Evolutionary conservation across 768 basidiomycete species (phyloP), one percentile per base, ranked within the genome.

Genomic region (Candolleomyces aberdarensis): DNA sequence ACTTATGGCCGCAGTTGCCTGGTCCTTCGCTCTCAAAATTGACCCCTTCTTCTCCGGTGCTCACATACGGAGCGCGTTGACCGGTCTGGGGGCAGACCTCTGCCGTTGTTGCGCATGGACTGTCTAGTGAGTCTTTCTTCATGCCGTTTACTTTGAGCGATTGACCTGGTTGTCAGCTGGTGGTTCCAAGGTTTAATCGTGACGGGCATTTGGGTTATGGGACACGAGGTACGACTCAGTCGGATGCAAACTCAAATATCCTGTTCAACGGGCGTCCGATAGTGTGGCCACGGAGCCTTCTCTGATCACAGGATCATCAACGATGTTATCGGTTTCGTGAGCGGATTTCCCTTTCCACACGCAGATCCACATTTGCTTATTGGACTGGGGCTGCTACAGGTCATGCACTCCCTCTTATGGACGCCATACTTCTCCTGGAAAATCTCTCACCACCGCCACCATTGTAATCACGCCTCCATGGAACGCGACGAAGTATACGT

Each of bases 161-260:
- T 43, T 39, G 43, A 57, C 19, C 39, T 43, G 53, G 32, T 55
- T 54, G 57, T 26, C 58, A 83, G 82, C 65, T 85, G 83, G 82
- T 85, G 83, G 84, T 83, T 84, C 67, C 84, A 85, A 68, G 83
- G 83, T 15, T 75, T 84, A n/a, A 78, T 82, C 32, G 80, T 84
- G 60, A 83, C 83, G 4, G 84, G 83, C 7, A 75, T 84, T 43
- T 85, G 83, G 83, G 82, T 84, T 32, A 83, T 85, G 48, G 84
- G 84, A 19, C 84, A 85, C 61, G 84, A 85, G 70, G 82, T 81
- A 57, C 41, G 44, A 19, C 32, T 19, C 9, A 56, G 56, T 56
- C 5, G 51, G 13, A 31, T 39, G n/a, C 56, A 55, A 19, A 50
- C 32, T 20, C 44, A 32, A 32, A 14, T 32, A 29, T 9, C 29